A percentile compares a stretch with the other conserved stretches of the same genome.
Evolutionary conservation across 306 rosid species (phyloP).

Genomic region (Vigna nakashimae): DNA sequence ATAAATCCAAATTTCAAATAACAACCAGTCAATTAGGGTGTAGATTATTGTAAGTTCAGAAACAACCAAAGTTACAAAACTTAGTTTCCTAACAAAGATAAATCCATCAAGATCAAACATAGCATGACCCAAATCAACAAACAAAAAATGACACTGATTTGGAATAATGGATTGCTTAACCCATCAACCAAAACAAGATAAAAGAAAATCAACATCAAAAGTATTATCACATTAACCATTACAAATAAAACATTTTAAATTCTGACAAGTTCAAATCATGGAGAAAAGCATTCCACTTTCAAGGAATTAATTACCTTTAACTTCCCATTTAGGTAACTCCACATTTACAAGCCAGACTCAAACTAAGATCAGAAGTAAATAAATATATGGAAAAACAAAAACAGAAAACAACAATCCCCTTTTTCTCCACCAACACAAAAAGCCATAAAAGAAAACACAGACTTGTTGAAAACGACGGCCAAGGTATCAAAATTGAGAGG

Average conservation of each 20-base stretch:
- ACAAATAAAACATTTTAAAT: background rate
- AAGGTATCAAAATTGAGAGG: conserved; percentile 67
- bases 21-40: background rate
- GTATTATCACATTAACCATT: background rate
- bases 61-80: background rate
- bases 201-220: background rate
- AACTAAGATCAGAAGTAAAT: background rate
- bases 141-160: background rate
- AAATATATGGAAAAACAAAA: background rate
- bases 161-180: background rate
- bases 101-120: background rate
- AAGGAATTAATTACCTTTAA: background rate
- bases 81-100: too few relatives aligned
- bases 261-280: background rate
- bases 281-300: background rate
- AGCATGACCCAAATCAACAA: background rate
- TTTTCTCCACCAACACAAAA: background rate
- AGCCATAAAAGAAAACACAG: background rate
- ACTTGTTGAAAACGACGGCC: conserved; percentile 65
- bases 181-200: background rate
- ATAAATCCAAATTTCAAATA: background rate
- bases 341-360: background rate
- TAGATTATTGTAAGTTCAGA: background rate
- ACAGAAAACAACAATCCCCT: background rate
- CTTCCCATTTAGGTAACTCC: background rate